Base-by-base conservation (phyloP, 2,329 filamentous ascomycete genomes). In the Fusarium luffae region DNA sequence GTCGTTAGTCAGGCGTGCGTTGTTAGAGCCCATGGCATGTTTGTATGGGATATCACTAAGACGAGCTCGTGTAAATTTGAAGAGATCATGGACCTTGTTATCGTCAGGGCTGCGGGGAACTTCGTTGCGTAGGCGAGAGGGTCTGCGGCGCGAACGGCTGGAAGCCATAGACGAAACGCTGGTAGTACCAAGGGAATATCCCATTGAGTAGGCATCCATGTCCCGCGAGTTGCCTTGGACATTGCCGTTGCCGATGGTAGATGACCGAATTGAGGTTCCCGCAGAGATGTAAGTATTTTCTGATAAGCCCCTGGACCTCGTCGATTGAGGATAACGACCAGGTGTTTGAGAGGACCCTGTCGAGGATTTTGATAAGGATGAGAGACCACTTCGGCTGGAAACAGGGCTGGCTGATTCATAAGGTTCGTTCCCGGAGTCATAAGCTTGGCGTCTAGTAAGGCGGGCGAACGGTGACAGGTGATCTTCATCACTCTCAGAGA, bases 21-120 rank as follows among this genome's bases (percentile, higher is more conserved):
- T 85, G 69, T 91, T 86, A 16, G 85, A 73, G 2, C 84, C 80
- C 16, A 89, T 85, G 1, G 90, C 88, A 49, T 91, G 89, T 73
- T 91, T 90, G 77, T 97, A 97, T 0, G 93, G 90, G 6, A 98
- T 88, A 69, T 97, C 93, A 66, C 88, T 92, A 9, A 98, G 84
- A 18, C 94, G 89, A 44, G 91, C 90, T 57, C 93, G 90, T 5
- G 92, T 95, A 75, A 90, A 95, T 32, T 94, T 93, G 82, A 98
- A 98, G 2, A 98, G 83, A 70, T 98, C 94, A 60, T 91, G 82
- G 6, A 91, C 84, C 64, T 88, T 89, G 68, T 86, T 85, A 12
- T 94, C 92, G 30, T 93, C 80, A 0, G 94, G 93, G 72, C 92
- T 97, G 34, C 89, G 87, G 2, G 93, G 84, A 3, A 97, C 86